phyloP scores from a whole-genome alignment of 495 filamentous ascomycete genomes.

The Venustampulla echinocandica region DNA sequence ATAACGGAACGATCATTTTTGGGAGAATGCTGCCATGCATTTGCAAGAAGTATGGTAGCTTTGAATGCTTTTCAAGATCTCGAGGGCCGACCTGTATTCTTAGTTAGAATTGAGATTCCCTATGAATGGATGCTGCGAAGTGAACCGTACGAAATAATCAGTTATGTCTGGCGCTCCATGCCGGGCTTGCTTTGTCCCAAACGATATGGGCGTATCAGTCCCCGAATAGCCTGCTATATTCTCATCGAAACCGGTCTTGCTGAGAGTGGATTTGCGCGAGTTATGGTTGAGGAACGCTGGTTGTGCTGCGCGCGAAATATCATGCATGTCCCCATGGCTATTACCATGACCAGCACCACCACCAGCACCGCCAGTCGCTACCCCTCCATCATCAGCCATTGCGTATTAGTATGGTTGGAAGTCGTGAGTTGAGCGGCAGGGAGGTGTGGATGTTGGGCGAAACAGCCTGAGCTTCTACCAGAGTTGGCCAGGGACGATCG shows the following conservation, averaged over 20 bases:
- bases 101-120: neutral
- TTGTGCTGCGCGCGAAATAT: neutral
- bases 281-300: neutral
- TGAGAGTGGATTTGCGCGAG: conserved; percentile 6
- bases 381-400: conserved; percentile 5
- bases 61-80: conserved; percentile 67
- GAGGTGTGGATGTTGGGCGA: too few species aligned
- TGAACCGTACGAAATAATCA: conserved; percentile 1
- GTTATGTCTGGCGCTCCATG: neutral
- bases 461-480: too few species aligned
- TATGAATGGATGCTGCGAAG: neutral
- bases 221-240: neutral
- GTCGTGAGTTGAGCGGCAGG: too few species aligned
- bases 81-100: conserved; percentile 45
- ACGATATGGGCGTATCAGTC: neutral
- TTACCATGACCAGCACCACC: neutral
- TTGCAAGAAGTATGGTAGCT: conserved; percentile 71
- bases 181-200: neutral
- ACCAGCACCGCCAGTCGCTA: neutral
- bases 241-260: neutral
- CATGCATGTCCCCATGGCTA: neutral
- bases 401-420: too few species aligned
- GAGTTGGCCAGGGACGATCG: too few species aligned
- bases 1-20: conserved; percentile 67
- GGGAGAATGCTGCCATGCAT: conserved; percentile 76